phyloP scores from a whole-genome alignment of 306 rosid species.

The Begonia fuchsioides region DNA sequence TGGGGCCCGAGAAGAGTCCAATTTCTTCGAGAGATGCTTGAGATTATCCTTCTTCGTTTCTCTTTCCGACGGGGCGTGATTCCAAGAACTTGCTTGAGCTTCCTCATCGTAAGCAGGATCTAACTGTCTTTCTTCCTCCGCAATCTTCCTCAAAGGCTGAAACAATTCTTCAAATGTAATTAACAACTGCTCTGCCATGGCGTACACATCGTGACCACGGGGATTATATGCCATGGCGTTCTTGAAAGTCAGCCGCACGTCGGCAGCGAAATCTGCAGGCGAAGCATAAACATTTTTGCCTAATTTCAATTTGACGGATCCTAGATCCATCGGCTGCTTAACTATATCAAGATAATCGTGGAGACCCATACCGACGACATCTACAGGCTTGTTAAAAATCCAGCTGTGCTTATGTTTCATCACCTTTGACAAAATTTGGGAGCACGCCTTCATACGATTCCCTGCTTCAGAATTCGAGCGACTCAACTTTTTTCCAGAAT shows the following conservation, averaged over 20 bases:
- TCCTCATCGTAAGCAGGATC: conserved; percentile 52
- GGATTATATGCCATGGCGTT: conserved; percentile 83
- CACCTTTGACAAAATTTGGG: conserved; percentile 52
- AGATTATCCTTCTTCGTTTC: conserved; percentile 21
- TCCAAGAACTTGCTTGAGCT: conserved; percentile 79
- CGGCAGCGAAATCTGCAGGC: conserved; percentile 49
- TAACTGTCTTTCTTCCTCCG: conserved; percentile 15
- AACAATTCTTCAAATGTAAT: conserved; percentile 49
- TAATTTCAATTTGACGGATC: conserved; percentile 54
- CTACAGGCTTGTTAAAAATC: conserved; percentile 70
- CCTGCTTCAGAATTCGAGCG: conserved; percentile 36
- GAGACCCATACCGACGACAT: conserved; percentile 42
- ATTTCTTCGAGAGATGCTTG: conserved; percentile 14
- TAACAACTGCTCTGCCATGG: conserved; percentile 48
- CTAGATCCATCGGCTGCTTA: conserved; percentile 92
- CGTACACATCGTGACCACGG: conserved; percentile 52
- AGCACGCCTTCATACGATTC: conserved; percentile 45
- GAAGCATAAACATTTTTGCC: conserved; percentile 26
- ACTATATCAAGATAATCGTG: conserved; percentile 78
- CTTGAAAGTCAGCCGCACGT: conserved; percentile 65
- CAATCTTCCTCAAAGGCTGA: conserved; percentile 34
- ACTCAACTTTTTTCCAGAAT: conserved; percentile 26
- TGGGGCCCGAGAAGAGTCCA: conserved; percentile 5
- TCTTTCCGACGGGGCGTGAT: conserved; percentile 42
- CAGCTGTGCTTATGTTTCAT: conserved; percentile 65